Conservation (phyloP, 2,329 filamentous ascomycete species). For the Ceratocystis variospora region DNA sequence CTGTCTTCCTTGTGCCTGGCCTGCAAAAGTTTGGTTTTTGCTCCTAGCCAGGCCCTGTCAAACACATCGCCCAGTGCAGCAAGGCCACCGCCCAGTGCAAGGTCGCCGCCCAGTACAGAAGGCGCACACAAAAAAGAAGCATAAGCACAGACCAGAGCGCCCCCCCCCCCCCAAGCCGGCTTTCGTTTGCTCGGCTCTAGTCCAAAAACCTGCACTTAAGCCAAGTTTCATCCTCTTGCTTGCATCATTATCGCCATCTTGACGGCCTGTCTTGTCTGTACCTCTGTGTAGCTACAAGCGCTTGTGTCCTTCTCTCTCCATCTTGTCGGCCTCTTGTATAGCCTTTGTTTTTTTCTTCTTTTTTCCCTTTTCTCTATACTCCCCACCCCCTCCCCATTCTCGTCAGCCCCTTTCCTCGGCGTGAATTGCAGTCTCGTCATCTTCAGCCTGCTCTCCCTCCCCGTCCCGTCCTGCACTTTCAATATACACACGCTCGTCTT, state of each 20-base stretch:
- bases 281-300: background rate
- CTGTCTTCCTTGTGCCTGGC: background rate
- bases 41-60: background rate
- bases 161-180: background rate
- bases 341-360: background rate
- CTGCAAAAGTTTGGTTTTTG: background rate
- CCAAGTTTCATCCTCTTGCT: background rate
- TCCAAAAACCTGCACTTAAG: background rate
- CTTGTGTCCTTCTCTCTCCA: background rate
- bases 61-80: background rate
- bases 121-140: background rate
- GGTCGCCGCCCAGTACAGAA: background rate
- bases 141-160: background rate
- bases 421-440: background rate
- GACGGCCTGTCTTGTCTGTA: background rate
- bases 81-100: background rate
- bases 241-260: background rate
- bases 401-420: background rate
- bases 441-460: background rate
- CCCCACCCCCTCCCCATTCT: background rate
- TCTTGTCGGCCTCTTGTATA: background rate
- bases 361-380: background rate
- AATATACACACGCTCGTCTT: background rate
- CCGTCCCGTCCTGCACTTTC: background rate
- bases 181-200: background rate